These are phyloP conservation scores for Bonia amplexicaulis DNA, from an alignment of 176 grass and related monocot species.

Conservation along the genomic window DNA sequence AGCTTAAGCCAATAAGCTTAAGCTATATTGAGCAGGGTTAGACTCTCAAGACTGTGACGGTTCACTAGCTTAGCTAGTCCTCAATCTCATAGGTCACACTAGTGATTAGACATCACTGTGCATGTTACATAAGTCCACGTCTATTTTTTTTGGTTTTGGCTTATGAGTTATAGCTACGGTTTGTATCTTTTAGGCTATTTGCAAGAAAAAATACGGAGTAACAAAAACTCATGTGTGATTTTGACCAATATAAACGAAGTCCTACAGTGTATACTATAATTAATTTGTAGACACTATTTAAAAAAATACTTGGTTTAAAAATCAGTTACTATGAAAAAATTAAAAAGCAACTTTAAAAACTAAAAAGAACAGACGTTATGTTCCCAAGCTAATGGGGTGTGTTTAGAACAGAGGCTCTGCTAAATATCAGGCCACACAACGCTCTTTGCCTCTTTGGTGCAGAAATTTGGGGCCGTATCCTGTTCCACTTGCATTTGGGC, in stretches of 20 bases:
- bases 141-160: too few relatives aligned
- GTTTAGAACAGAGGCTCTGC: not conserved
- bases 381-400: not conserved
- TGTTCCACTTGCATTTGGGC: not conserved
- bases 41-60: not conserved
- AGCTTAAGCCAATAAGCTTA: too few relatives aligned
- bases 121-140: not conserved
- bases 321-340: too few relatives aligned
- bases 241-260: too few relatives aligned
- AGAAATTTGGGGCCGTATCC: not conserved
- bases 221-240: too few relatives aligned
- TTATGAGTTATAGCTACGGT: accelerated
- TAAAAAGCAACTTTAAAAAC: too few relatives aligned
- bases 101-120: not conserved
- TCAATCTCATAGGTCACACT: not conserved
- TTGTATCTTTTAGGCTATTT: accelerated
- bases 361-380: too few relatives aligned
- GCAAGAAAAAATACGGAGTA: too few relatives aligned
- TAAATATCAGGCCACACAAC: not conserved
- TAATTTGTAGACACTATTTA: too few relatives aligned
- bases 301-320: too few relatives aligned
- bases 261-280: too few relatives aligned
- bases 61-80: not conserved
- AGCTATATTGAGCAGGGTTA: too few relatives aligned
- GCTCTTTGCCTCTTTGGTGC: not conserved